phyloP scores from a whole-genome alignment of 2,329 filamentous ascomycete genomes.

The Sporothrix euskadiensis region DNA sequence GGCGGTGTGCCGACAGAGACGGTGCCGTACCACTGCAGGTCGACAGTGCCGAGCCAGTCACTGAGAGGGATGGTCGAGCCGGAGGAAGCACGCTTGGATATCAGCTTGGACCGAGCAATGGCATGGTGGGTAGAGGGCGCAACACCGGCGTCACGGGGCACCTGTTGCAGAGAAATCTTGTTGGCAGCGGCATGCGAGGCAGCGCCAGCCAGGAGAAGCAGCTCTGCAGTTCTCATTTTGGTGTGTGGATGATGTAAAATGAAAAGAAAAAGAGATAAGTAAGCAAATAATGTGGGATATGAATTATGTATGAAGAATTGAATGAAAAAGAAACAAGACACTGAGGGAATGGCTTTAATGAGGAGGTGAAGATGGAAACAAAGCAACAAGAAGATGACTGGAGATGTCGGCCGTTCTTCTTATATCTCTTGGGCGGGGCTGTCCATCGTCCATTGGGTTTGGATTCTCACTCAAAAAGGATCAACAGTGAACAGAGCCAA shows the following conservation, averaged over 20 bases:
- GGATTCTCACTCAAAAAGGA: background rate
- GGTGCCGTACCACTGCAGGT: constrained; percentile 32
- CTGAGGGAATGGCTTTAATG: background rate
- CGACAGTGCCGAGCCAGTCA: constrained; percentile 23
- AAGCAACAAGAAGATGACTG: background rate
- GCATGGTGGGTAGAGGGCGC: background rate
- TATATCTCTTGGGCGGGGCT: background rate
- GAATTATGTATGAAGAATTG: background rate
- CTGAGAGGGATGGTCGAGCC: background rate
- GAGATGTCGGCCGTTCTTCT: background rate
- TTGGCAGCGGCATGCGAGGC: constrained; percentile 1
- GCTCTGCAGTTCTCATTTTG: constrained; percentile 3
- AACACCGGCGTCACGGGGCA: background rate
- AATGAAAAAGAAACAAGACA: background rate
- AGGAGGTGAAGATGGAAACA: background rate
- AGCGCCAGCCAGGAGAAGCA: constrained; percentile 9
- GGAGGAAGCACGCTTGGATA: background rate
- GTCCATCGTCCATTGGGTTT: background rate
- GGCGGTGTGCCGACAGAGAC: constrained; percentile 31
- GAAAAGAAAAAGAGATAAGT: background rate
- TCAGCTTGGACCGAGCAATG: background rate
- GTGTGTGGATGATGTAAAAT: background rate
- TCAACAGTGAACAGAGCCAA: background rate
- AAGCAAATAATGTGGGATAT: background rate
- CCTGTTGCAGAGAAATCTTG: constrained; percentile 3